phyloP scores from a whole-genome alignment of 2,329 filamentous ascomycete species.

The Fusarium mundagurra region DNA sequence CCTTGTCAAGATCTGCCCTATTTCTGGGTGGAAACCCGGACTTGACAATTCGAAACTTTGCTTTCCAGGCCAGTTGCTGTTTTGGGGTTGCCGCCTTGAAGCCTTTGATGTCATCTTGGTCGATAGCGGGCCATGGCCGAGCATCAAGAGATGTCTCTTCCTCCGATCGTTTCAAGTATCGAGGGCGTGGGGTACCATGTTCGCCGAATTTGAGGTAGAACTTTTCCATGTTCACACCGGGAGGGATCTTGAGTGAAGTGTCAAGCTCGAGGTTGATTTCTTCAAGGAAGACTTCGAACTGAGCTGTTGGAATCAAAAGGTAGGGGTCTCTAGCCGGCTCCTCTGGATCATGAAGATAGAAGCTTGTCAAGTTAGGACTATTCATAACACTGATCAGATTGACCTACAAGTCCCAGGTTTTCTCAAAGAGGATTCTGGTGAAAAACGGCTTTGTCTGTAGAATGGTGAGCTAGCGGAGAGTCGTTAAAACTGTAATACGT shows the following conservation, averaged over 20 bases:
- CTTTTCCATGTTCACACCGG: conserved; percentile 57
- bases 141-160: conserved; percentile 52
- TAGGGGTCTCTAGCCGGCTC: conserved; percentile 60
- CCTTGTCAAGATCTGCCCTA: conserved; percentile 54
- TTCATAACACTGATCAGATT: not conserved
- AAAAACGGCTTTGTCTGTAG: conserved; percentile 63
- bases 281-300: conserved; percentile 72
- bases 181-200: conserved; percentile 70
- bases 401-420: conserved; percentile 80
- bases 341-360: conserved; percentile 70
- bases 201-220: conserved; percentile 72
- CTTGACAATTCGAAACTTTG: conserved; percentile 37
- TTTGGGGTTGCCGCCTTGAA: conserved; percentile 41
- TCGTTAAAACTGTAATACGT: conserved; percentile 37
- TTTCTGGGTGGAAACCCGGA: conserved; percentile 32
- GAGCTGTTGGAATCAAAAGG: conserved; percentile 72
- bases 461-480: conserved; percentile 15
- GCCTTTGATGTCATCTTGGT: conserved; percentile 45
- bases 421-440: conserved; percentile 64
- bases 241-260: conserved; percentile 67
- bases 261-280: conserved; percentile 70
- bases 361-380: conserved; percentile 56
- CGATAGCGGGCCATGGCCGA: conserved; percentile 49
- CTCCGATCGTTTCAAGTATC: conserved; percentile 70
- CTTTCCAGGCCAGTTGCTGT: conserved; percentile 30